Base-by-base conservation (phyloP, 257 asterid genomes). In the Pogostemon cablin region DNA sequence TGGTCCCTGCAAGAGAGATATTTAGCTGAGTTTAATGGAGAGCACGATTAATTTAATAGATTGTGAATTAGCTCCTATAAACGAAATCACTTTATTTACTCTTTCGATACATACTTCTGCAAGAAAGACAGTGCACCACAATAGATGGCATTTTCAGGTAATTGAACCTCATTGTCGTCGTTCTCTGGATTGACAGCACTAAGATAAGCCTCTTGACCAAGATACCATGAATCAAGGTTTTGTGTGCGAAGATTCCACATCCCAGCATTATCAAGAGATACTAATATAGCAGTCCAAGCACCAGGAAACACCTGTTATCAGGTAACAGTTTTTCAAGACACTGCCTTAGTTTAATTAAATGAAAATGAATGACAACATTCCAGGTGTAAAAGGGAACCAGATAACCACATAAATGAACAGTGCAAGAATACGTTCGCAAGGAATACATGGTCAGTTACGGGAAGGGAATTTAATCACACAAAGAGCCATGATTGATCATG, bases 151-250 rank as follows among this genome's bases (percentile, higher is more conserved):
- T 92, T 86, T 20, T 65, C 85, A 2, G 98, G 98, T 86, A 92
- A 81, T 65, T 79, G 80, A 77, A 83, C 73, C 88, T 87, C 97
- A 11, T 56, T 60, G 57, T 73, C 73, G 81, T 92, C 97, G 41
- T 32, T 75, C 82, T 92, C 96, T 0, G 88, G 95, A 75, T 92
- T 90, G 77, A 90, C 86, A 3, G 81, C 97, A 49, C 86, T 92
- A 39, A 92, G 52, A 74, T 90, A 90, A 72, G 73, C 81, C 84
- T 92, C 98, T 76, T 92, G 98, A 61, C 98, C 98, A 67, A 88
- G 96, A 74, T 86, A 90, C 98, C 98, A 90, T 7, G 98, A 86
- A 63, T 92, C 98, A 9, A 92, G 98, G 79, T 92, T 90, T 80
- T 92, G 96, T 10, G 95, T 73, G 39, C 96, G 96, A 40, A 92